Evolutionary conservation across 176 grass and related monocot species (phyloP).

Genomic region (Stipa capillata): DNA sequence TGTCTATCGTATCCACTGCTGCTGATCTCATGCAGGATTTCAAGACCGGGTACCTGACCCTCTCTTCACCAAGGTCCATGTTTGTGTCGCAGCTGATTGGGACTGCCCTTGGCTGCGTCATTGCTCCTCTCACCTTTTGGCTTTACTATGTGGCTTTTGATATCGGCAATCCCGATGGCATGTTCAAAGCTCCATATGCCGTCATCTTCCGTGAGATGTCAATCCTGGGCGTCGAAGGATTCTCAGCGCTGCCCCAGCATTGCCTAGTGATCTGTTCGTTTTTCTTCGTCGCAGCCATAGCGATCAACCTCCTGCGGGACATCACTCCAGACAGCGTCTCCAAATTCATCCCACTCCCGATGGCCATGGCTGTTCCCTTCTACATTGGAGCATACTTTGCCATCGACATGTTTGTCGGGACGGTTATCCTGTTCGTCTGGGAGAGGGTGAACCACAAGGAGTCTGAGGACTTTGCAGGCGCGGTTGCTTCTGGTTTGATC

Average conservation of each 20-base stretch:
- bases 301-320: constrained; percentile 57
- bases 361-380: constrained; percentile 88
- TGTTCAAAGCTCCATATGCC: constrained; percentile 84
- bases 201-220: constrained; percentile 80
- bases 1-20: constrained; percentile 76
- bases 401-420: constrained; percentile 85
- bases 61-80: constrained; percentile 79
- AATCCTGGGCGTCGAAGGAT: constrained; percentile 71
- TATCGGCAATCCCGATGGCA: constrained; percentile 62
- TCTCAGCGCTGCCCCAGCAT: constrained; percentile 58
- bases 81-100: constrained; percentile 84
- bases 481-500: constrained; percentile 73
- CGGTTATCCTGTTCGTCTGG: constrained; percentile 65
- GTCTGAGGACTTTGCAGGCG: constrained; percentile 54
- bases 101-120: constrained; percentile 65
- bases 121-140: constrained; percentile 86
- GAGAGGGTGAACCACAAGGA: constrained; percentile 60
- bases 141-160: constrained; percentile 80
- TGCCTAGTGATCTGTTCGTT: constrained; percentile 58
- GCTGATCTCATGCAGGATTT: constrained; percentile 97
- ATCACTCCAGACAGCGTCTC: constrained; percentile 43
- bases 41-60: constrained; percentile 86
- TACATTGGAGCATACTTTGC: constrained; percentile 93
- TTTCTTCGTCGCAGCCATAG: constrained; percentile 52
- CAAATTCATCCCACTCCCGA: constrained; percentile 66